Evolutionary conservation across 495 filamentous ascomycete species (phyloP).

Genomic region (Penicillium macrosclerotiorum): DNA sequence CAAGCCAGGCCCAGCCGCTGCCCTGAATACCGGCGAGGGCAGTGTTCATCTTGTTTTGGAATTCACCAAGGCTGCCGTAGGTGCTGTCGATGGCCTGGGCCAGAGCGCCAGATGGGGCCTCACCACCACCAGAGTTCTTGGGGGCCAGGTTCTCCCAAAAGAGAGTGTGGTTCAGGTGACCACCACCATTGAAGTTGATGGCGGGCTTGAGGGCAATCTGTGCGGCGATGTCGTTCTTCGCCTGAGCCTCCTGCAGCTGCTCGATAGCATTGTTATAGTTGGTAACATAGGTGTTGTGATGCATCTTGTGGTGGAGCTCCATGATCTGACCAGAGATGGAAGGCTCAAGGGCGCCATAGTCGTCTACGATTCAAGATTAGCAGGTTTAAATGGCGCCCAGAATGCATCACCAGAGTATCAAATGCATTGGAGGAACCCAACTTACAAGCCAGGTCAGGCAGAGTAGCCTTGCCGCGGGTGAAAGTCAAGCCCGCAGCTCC

Average conservation of each 20-base stretch:
- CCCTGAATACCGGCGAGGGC: conserved; percentile 89
- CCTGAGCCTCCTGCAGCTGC: conserved; percentile 56
- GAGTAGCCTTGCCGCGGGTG: conserved; percentile 81
- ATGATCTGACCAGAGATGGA: conserved; percentile 96
- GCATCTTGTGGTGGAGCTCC: conserved; percentile 77
- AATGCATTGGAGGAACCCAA: neutral
- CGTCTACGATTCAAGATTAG: conserved; percentile 62
- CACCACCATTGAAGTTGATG: conserved; percentile 96
- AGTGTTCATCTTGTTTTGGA: conserved; percentile 75
- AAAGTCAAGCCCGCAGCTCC: conserved; percentile 70
- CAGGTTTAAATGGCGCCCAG: too few relatives aligned
- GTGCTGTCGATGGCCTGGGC: conserved; percentile 69
- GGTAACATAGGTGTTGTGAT: conserved; percentile 72
- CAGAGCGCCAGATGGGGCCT: conserved; percentile 64
- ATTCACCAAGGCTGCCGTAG: conserved; percentile 69
- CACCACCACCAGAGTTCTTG: conserved; percentile 68
- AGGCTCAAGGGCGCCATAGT: conserved; percentile 91
- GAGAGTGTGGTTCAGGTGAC: conserved; percentile 87
- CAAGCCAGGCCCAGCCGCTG: conserved; percentile 93
- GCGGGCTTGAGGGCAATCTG: conserved; percentile 80
- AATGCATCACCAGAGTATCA: too few relatives aligned
- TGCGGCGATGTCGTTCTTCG: conserved; percentile 52
- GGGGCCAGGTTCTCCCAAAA: conserved; percentile 95
- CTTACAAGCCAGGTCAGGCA: conserved; percentile 92
- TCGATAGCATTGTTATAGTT: conserved; percentile 60